Percentiles rank a stretch among this genome's conserved stretches.
Evolutionary conservation across 2,329 filamentous ascomycete species (phyloP).

Genomic region (Juglanconis juglandina): DNA sequence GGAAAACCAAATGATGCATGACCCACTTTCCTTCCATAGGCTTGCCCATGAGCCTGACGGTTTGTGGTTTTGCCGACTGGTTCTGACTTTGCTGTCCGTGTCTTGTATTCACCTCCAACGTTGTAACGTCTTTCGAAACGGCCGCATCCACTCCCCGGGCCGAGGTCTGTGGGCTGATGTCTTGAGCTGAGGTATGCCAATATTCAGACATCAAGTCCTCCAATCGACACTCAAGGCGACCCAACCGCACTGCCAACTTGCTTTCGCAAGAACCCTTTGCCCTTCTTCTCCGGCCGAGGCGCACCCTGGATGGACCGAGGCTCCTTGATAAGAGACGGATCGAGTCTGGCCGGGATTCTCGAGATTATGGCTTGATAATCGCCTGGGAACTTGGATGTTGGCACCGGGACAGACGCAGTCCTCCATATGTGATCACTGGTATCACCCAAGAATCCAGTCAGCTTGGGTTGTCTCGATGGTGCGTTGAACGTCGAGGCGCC

Average conservation of each 20-base stretch:
- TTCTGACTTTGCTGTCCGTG: too few species aligned
- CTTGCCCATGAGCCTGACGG: too few species aligned
- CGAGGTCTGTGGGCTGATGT: too few species aligned
- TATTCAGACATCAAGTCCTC: background rate
- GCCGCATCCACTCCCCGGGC: too few species aligned
- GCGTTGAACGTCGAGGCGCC: constrained; percentile 41
- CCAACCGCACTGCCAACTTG: constrained; percentile 39
- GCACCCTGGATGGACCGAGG: constrained; percentile 85
- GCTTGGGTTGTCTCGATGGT: constrained; percentile 36
- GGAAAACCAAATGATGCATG: background rate
- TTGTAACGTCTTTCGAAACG: too few species aligned
- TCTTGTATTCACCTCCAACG: too few species aligned
- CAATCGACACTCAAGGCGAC: background rate
- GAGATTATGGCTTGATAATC: constrained; percentile 61
- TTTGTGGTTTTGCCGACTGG: too few species aligned
- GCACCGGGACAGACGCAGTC: constrained; percentile 58
- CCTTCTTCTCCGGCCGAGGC: constrained; percentile 59
- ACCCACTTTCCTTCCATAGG: too few species aligned
- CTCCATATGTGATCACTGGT: constrained; percentile 78
- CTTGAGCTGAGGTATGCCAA: background rate
- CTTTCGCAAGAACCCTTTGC: constrained; percentile 51
- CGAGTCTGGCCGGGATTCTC: constrained; percentile 75
- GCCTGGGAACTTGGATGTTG: constrained; percentile 59
- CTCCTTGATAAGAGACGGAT: constrained; percentile 85
- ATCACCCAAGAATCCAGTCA: constrained; percentile 64